A percentile compares a stretch with the other conserved stretches of the same genome.
These are phyloP conservation scores for Boletus calvinii DNA, from an alignment of 1,284 basidiomycete species.

Conservation along the genomic window DNA sequence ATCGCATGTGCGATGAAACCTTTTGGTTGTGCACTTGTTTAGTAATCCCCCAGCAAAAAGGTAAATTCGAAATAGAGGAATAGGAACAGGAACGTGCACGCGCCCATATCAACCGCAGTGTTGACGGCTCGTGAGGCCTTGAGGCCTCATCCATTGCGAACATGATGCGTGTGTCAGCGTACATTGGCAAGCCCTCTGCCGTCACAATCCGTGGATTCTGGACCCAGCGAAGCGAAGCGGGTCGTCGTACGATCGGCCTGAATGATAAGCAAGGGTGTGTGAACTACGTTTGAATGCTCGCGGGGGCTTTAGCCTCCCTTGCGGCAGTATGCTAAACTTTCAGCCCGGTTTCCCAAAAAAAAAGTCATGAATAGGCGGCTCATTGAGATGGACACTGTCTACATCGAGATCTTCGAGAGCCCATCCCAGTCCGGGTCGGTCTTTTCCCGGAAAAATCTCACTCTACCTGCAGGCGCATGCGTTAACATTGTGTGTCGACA, in stretches of 20 bases:
- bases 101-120: not conserved
- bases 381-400: not conserved
- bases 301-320: constrained; percentile 12
- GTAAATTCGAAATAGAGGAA: not conserved
- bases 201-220: not conserved
- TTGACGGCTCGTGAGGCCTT: not conserved
- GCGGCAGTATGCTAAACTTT: constrained; percentile 5
- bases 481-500: not conserved
- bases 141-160: not conserved
- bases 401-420: not conserved
- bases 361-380: not conserved
- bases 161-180: not conserved
- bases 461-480: not conserved
- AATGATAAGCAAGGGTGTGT: not conserved
- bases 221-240: not conserved
- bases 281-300: constrained; percentile 14
- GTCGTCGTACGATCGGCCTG: not conserved
- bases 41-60: constrained; percentile 3
- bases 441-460: not conserved
- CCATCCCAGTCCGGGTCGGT: too few relatives aligned
- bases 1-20: constrained; percentile 1
- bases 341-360: not conserved
- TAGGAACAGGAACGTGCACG: not conserved
- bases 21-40: not conserved
- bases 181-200: not conserved